These are phyloP conservation scores for Dionaea muscipula DNA, from an alignment of 179 eudicot genomes.

Conservation along the genomic window DNA sequence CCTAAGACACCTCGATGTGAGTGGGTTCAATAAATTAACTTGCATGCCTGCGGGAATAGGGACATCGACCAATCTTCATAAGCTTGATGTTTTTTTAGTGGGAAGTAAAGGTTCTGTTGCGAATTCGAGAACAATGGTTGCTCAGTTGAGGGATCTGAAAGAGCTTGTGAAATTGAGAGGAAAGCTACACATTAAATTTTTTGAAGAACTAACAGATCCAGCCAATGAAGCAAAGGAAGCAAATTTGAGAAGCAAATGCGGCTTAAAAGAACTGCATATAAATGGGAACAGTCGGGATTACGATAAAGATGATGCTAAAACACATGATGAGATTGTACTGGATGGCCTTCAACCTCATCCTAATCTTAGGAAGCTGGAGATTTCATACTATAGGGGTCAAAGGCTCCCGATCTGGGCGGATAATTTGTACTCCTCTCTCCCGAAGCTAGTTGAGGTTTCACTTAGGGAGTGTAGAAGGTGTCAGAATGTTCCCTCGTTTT, in stretches of 20 bases:
- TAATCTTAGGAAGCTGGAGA: constrained; percentile 12
- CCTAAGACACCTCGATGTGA: constrained; percentile 7
- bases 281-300: not conserved
- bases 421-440: constrained; percentile 9
- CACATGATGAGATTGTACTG: constrained; percentile 12
- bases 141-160: constrained; percentile 1
- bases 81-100: constrained; percentile 1
- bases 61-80: constrained; percentile 6
- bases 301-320: not conserved
- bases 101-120: not conserved
- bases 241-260: constrained; percentile 6
- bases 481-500: constrained; percentile 14
- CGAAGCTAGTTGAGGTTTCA: constrained; percentile 12
- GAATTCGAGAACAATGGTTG: not conserved
- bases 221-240: constrained; percentile 10
- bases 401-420: constrained; percentile 24
- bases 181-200: not conserved
- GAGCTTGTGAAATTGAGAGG: not conserved
- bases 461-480: constrained; percentile 12
- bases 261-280: not conserved
- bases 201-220: not conserved
- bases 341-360: constrained; percentile 18
- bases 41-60: constrained; percentile 6
- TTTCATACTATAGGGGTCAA: constrained; percentile 14
- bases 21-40: not conserved